Conservation (phyloP, 73 alveolate species). For the Paramecium octaurelia region DNA sequence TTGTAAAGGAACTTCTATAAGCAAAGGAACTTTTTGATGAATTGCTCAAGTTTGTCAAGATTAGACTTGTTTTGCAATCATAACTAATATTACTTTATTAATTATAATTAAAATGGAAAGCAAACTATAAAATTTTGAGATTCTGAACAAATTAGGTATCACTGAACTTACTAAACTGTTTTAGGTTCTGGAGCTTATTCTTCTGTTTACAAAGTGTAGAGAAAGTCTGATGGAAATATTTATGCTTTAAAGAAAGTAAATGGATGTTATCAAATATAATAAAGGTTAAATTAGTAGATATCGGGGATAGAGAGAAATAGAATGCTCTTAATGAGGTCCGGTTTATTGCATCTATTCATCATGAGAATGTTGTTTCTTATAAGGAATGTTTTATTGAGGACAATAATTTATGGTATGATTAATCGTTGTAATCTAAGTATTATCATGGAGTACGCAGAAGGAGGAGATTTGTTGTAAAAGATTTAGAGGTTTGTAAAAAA, state of each 20-base stretch:
- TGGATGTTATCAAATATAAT: background rate
- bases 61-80: background rate
- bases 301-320: constrained; percentile 63
- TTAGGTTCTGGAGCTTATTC: constrained; percentile 68
- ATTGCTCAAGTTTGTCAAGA: background rate
- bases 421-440: constrained; percentile 53
- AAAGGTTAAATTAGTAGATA: constrained; percentile 51
- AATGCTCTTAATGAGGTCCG: constrained; percentile 69
- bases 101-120: constrained; percentile 31
- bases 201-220: constrained; percentile 60
- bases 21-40: background rate
- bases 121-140: constrained; percentile 29
- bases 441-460: constrained; percentile 81
- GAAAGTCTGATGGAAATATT: constrained; percentile 60
- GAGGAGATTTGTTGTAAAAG: constrained; percentile 72
- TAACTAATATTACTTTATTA: background rate
- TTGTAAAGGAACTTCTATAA: background rate
- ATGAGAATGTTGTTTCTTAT: constrained; percentile 55
- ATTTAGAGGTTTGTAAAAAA: constrained; percentile 65
- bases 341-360: constrained; percentile 66
- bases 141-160: constrained; percentile 15
- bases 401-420: constrained; percentile 49
- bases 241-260: constrained; percentile 63
- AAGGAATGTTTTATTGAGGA: constrained; percentile 57
- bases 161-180: background rate